A percentile compares a stretch with the other conserved stretches of the same genome.
phyloP scores from a whole-genome alignment of 139 green algal genomes.

The Micromonas commoda region DNA sequence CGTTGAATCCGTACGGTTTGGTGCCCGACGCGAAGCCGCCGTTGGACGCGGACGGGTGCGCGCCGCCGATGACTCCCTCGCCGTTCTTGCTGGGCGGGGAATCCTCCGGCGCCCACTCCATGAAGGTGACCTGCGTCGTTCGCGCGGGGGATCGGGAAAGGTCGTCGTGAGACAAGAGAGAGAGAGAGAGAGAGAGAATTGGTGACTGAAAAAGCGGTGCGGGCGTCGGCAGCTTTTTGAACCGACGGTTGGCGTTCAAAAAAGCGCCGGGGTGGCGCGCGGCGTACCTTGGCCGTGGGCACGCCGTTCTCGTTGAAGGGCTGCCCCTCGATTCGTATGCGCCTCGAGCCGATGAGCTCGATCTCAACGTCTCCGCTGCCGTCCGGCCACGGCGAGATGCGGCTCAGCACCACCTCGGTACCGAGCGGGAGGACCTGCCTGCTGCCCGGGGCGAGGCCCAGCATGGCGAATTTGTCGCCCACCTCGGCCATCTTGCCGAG shows the following conservation, averaged over 20 bases:
- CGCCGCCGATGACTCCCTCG: background rate
- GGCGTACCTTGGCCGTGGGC: background rate
- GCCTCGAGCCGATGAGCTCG: background rate
- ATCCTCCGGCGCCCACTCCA: background rate
- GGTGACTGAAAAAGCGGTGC: too few relatives aligned
- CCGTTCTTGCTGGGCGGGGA: too few relatives aligned
- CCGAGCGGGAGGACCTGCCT: constrained; percentile 4
- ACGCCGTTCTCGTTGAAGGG: background rate
- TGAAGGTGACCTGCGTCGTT: background rate
- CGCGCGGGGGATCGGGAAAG: too few relatives aligned
- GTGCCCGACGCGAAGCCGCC: too few relatives aligned
- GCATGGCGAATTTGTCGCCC: constrained; percentile 1
- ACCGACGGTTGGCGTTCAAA: too few relatives aligned
- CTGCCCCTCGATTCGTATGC: background rate
- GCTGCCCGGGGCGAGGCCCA: background rate
- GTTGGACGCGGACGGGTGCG: background rate
- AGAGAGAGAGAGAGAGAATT: too few relatives aligned
- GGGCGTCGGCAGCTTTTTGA: too few relatives aligned
- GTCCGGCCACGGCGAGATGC: background rate
- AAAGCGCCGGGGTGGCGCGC: too few relatives aligned
- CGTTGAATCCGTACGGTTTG: too few relatives aligned
- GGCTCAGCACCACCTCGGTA: background rate
- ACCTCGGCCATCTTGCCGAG: background rate
- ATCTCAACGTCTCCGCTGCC: constrained; percentile 6
- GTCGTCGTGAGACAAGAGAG: too few relatives aligned